Percentiles rank a stretch among this genome's conserved stretches.
Evolutionary conservation across 441 rosid species (phyloP).

Genomic region (Cnidoscolus chayamansa): DNA sequence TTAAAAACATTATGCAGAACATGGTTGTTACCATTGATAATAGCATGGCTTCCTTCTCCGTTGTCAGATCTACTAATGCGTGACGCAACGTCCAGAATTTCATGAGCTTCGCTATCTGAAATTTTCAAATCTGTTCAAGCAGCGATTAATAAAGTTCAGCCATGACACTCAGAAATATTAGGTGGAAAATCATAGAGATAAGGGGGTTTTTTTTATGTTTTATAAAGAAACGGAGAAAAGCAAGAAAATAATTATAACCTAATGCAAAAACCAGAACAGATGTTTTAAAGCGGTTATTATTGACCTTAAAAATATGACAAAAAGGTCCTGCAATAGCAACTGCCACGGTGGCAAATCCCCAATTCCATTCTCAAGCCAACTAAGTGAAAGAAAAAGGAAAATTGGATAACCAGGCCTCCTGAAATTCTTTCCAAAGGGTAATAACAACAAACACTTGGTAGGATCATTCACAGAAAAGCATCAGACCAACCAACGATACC

Average conservation of each 20-base stretch:
- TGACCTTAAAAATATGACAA: no score
- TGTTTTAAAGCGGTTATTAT: no score
- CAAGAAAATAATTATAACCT: no score
- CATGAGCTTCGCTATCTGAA: conserved; percentile 59
- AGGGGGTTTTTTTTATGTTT: no score
- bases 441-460: conserved; percentile 32
- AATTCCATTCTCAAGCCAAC: no score
- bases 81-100: conserved; percentile 50
- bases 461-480: background rate
- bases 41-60: conserved; percentile 28
- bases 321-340: no score
- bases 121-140: conserved; percentile 43
- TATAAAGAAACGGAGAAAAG: no score
- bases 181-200: background rate
- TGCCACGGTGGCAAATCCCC: no score
- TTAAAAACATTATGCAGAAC: conserved; percentile 5
- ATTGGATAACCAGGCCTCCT: background rate
- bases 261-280: no score
- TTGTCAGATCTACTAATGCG: conserved; percentile 20
- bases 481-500: background rate
- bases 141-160: background rate
- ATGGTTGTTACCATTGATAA: conserved; percentile 45
- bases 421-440: conserved; percentile 4
- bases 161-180: background rate
- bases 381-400: no score